Conservation (phyloP, 768 basidiomycete species). For the Mrakia gelida region DNA sequence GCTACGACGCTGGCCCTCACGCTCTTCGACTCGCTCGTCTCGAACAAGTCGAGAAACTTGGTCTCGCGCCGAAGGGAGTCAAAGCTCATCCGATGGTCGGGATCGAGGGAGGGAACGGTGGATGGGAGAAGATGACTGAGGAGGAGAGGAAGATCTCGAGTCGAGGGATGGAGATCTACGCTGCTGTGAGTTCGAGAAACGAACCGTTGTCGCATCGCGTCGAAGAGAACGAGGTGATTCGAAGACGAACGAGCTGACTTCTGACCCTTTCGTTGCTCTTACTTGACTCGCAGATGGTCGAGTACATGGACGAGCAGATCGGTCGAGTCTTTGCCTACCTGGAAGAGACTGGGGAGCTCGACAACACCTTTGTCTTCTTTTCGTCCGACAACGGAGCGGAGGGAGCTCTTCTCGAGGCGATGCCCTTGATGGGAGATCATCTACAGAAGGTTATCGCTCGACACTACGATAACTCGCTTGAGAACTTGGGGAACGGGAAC, state of each 20-base stretch:
- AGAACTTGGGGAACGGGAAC: slow-evolving; percentile 39
- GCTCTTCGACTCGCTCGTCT: slow-evolving; percentile 37
- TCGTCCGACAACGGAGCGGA: slow-evolving; percentile 42
- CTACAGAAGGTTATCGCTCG: slow-evolving; percentile 31
- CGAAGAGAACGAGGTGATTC: no score
- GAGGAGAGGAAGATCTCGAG: slow-evolving; percentile 36
- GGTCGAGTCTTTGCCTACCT: slow-evolving; percentile 38
- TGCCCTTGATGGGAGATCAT: slow-evolving; percentile 36
- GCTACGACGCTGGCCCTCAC: slow-evolving; percentile 41
- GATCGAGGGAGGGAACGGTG: slow-evolving; percentile 33
- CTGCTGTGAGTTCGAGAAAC: neutral
- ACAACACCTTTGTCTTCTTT: slow-evolving; percentile 43
- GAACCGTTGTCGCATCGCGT: no score
- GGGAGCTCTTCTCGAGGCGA: slow-evolving; percentile 37
- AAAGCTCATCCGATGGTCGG: slow-evolving; percentile 37
- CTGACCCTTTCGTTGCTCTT: no score
- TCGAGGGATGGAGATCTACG: slow-evolving; percentile 36
- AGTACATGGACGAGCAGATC: slow-evolving; percentile 40
- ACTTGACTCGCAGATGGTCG: slow-evolving; percentile 34
- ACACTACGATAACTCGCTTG: slow-evolving; percentile 38
- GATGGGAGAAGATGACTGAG: slow-evolving; percentile 37
- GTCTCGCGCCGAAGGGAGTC: slow-evolving; percentile 36
- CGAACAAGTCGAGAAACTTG: slow-evolving; percentile 36
- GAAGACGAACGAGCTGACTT: no score
- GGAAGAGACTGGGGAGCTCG: slow-evolving; percentile 36